These are phyloP conservation scores for Aureobasidium sp. DNA, from an alignment of 2,329 filamentous ascomycete genomes.

Conservation along the genomic window DNA sequence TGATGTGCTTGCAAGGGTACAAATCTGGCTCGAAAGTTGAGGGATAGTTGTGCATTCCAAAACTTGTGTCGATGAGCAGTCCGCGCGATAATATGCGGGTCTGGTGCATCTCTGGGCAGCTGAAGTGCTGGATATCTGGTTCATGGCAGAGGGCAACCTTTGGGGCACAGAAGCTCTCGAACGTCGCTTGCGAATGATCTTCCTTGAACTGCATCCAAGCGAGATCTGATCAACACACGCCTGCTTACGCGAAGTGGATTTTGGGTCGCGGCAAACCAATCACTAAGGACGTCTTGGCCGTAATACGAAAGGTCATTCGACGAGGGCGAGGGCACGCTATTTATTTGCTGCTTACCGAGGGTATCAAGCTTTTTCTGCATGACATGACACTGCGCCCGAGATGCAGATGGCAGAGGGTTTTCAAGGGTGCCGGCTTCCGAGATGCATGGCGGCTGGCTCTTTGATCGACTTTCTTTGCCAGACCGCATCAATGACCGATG, in stretches of 20 bases:
- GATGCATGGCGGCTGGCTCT: constrained; percentile 5
- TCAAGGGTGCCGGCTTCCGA: constrained; percentile 8
- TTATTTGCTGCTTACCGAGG: constrained; percentile 3
- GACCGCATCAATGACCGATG: constrained; percentile 8
- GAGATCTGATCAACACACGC: constrained; percentile 11
- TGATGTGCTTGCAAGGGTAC: neutral
- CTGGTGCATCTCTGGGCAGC: neutral
- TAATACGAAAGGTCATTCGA: constrained; percentile 6
- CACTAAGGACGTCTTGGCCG: neutral
- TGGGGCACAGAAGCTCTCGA: constrained; percentile 3
- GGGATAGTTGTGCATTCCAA: neutral
- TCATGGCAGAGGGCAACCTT: neutral
- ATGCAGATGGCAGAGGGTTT: constrained; percentile 7
- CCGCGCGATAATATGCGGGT: neutral
- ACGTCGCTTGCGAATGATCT: constrained; percentile 13
- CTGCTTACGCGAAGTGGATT: constrained; percentile 4
- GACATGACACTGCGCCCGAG: neutral
- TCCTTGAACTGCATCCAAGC: constrained; percentile 9
- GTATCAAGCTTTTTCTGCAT: constrained; percentile 13
- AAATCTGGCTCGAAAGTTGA: neutral
- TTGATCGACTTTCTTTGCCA: neutral
- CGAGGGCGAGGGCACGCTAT: constrained; percentile 3
- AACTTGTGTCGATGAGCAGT: neutral
- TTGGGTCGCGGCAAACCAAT: neutral
- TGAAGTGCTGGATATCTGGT: neutral